Percentiles rank a stretch among this genome's conserved stretches.
phyloP scores from a whole-genome alignment of 306 rosid species.

The Castanopsis chinensis region DNA sequence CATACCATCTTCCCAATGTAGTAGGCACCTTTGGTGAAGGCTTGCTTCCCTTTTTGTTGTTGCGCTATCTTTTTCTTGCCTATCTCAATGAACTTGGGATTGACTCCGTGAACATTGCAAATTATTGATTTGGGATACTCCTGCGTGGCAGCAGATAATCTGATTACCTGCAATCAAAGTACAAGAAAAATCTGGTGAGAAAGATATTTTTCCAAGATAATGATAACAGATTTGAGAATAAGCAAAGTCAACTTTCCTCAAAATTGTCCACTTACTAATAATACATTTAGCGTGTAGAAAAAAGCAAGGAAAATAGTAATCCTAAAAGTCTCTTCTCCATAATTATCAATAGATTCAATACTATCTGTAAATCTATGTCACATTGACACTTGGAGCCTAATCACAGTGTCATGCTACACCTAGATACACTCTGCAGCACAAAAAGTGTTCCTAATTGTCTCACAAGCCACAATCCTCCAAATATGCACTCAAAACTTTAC shows the following conservation, averaged over 20 bases:
- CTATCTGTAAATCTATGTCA: background rate
- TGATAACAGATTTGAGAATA: constrained; percentile 1
- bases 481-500: background rate
- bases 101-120: constrained; percentile 97
- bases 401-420: background rate
- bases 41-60: constrained; percentile 54
- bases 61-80: constrained; percentile 70
- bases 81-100: constrained; percentile 87
- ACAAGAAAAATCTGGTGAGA: constrained; percentile 24
- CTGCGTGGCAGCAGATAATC: constrained; percentile 96
- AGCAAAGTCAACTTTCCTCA: background rate
- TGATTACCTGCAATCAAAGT: constrained; percentile 68
- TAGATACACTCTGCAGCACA: background rate
- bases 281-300: background rate
- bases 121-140: constrained; percentile 66
- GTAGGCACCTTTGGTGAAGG: constrained; percentile 81
- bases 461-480: background rate
- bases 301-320: background rate
- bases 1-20: constrained; percentile 96
- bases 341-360: background rate
- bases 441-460: background rate
- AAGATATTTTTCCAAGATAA: constrained; percentile 6
- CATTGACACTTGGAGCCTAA: no score
- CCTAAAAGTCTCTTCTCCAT: background rate
- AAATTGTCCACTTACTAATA: background rate